Base-by-base conservation (phyloP, 1,139 yeast species). In the Nakaseomyces kungkrabaensis region DNA sequence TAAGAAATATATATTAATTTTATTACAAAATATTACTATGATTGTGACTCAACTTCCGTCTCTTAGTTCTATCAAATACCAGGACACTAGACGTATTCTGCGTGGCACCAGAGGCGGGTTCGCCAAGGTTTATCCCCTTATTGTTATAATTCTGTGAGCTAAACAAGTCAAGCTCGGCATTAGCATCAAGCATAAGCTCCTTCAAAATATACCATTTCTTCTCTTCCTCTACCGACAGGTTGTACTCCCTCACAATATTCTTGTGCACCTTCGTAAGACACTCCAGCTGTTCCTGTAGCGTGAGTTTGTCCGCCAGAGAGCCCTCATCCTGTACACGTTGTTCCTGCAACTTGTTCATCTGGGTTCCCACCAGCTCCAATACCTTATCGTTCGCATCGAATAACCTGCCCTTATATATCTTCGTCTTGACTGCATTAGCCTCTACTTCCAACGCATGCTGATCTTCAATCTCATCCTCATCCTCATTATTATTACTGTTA, bases 171-270 rank as follows among this genome's bases (percentile, higher is more conserved):
- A 64, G 53, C 48, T 64, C 65, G 7, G 60, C 54, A 48, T 63
- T 63, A 6, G 68, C 67, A 45, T 64, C 68, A 9, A 65, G 53
- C 45, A 65, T 13, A 24, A 63, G 42, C 49, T 65, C 68, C 49
- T 63, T 63, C 29, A 61, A 50, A 11, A 59, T 45, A 43, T 62
- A 64, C 68, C 68, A 64, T 48, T 59, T 62, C 46, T 60, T 60
- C 48, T 63, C 66, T 37, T 54, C 54, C 36, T 54, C 53, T 5
- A 56, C 50, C 11, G 55, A 48, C 4, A 37, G 29, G 9, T 49
- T 43, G 49, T 64, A 64, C 37, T 62, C 58, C n/a, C 38, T 32
- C 8, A 56, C 45, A 13, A 65, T 51, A 13, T 50, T 53, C 11
- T 48, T 40, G 27, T 63, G 63, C 10, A 64, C 51, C 27, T 61